Evolutionary conservation across 176 grass and related monocot genomes (phyloP).

Genomic region (Aegilops longissima): DNA sequence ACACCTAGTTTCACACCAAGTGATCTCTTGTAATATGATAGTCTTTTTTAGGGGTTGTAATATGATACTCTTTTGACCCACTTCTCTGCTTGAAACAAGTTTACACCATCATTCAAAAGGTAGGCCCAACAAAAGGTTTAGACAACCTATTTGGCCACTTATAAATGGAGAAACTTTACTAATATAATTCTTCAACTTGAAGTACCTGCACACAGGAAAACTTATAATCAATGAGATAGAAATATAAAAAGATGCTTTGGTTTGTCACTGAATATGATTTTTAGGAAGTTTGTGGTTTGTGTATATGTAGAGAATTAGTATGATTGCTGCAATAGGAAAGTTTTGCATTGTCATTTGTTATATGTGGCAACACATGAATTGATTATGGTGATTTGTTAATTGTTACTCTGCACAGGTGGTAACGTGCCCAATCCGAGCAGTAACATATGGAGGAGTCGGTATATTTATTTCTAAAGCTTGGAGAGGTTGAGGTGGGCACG

Average conservation of each 20-base stretch:
- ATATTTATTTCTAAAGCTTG: no score
- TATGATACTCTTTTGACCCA: slow-evolving; percentile 66
- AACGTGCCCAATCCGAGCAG: no score
- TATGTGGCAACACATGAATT: no score
- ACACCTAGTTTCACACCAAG: slow-evolving; percentile 56
- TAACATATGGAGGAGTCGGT: no score
- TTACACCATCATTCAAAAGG: slow-evolving; percentile 44
- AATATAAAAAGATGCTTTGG: not conserved
- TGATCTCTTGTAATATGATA: slow-evolving; percentile 19
- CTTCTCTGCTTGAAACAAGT: slow-evolving; percentile 60
- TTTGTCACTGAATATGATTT: no score
- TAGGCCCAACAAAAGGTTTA: slow-evolving; percentile 58
- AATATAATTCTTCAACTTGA: slow-evolving; percentile 78
- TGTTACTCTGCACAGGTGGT: no score
- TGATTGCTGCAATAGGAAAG: no score
- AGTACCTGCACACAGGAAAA: slow-evolving; percentile 57
- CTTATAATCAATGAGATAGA: slow-evolving; percentile 19
- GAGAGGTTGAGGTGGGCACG: no score
- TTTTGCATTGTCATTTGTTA: no score
- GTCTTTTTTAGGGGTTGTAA: slow-evolving; percentile 51
- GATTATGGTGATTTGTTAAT: no score
- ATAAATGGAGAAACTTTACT: slow-evolving; percentile 46
- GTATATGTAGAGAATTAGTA: no score
- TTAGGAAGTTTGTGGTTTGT: no score
- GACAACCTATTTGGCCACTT: slow-evolving; percentile 71